These are phyloP conservation scores for Fusarium albidum DNA, from an alignment of 2,329 filamentous ascomycete genomes.

Conservation along the genomic window DNA sequence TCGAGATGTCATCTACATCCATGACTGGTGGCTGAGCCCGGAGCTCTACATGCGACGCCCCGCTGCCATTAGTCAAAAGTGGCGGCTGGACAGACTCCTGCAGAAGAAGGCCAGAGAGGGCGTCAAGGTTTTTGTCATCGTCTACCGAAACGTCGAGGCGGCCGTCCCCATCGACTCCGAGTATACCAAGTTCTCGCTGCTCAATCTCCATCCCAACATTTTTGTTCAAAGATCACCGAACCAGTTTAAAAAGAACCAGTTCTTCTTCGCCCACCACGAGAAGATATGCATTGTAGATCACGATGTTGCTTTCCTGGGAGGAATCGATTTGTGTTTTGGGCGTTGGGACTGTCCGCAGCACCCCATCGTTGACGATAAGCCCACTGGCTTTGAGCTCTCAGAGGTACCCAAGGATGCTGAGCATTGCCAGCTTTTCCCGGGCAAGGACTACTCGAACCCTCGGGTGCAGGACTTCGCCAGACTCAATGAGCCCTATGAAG, in stretches of 20 bases:
- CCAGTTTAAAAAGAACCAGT: slow-evolving; percentile 98
- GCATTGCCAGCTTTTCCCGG: slow-evolving; percentile 94
- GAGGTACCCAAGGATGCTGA: slow-evolving; percentile 84
- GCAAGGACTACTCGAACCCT: slow-evolving; percentile 98
- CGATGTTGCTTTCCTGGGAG: slow-evolving; percentile 93
- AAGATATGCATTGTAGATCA: slow-evolving; percentile 98
- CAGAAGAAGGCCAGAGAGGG: slow-evolving; percentile 93
- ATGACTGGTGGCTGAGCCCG: slow-evolving; percentile 98
- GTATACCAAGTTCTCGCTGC: slow-evolving; percentile 94
- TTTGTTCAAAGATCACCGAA: slow-evolving; percentile 97
- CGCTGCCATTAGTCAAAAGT: slow-evolving; percentile 96
- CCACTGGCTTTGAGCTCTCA: slow-evolving; percentile 88
- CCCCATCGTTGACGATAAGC: slow-evolving; percentile 88
- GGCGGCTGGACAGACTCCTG: slow-evolving; percentile 92
- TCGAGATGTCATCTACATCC: slow-evolving; percentile 97
- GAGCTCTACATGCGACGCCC: slow-evolving; percentile 95
- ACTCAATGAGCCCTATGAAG: slow-evolving; percentile 93
- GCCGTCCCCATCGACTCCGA: slow-evolving; percentile 98
- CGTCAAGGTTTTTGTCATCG: slow-evolving; percentile 96
- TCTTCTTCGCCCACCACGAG: slow-evolving; percentile 99
- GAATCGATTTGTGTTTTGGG: slow-evolving; percentile 95
- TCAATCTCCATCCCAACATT: slow-evolving; percentile 95
- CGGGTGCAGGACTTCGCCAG: slow-evolving; percentile 94
- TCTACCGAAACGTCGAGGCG: slow-evolving; percentile 97
- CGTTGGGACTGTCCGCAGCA: slow-evolving; percentile 98